Evolutionary conservation across 2,329 filamentous ascomycete species (phyloP).

Genomic region (Neofusicoccum parvum): DNA sequence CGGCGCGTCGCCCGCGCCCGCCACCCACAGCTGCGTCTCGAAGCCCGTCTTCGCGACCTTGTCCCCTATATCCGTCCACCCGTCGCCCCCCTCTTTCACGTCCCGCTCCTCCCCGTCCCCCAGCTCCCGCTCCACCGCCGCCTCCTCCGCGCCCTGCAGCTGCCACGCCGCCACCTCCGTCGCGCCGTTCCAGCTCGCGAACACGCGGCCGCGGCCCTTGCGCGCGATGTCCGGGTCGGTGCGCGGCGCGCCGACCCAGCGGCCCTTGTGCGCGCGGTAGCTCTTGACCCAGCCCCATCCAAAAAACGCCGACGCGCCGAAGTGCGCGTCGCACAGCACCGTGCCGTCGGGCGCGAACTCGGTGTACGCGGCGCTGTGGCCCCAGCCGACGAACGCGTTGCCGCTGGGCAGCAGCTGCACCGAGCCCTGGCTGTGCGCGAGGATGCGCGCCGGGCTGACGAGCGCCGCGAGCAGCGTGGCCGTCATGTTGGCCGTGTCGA

Average conservation of each 20-base stretch:
- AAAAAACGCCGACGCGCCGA: constrained; percentile 29
- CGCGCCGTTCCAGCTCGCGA: constrained; percentile 33
- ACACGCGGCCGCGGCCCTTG: constrained; percentile 13
- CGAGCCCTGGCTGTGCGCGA: constrained; percentile 45
- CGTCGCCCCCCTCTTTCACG: constrained; percentile 1
- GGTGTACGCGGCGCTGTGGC: constrained; percentile 51
- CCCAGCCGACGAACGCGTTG: constrained; percentile 54
- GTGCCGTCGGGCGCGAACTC: constrained; percentile 43
- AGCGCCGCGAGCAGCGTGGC: constrained; percentile 45
- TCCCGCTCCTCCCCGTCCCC: too few species aligned
- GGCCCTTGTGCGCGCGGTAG: constrained; percentile 40
- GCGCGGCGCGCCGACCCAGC: constrained; percentile 28
- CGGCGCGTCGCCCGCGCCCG: not conserved
- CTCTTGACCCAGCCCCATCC: constrained; percentile 24
- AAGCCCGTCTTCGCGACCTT: constrained; percentile 26
- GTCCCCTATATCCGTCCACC: constrained; percentile 52
- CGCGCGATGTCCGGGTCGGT: constrained; percentile 26
- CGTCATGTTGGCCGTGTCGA: constrained; percentile 42
- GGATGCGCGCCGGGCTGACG: constrained; percentile 42
- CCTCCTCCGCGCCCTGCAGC: constrained; percentile 28
- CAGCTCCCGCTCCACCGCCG: too few species aligned
- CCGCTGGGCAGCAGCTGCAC: constrained; percentile 45
- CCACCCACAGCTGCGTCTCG: constrained; percentile 3
- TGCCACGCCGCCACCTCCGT: constrained; percentile 31
- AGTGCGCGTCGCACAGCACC: constrained; percentile 47